Percentiles rank a stretch among this genome's conserved stretches.
These are phyloP conservation scores for Obba rivulosa DNA, from an alignment of 768 basidiomycete genomes.

Conservation along the genomic window DNA sequence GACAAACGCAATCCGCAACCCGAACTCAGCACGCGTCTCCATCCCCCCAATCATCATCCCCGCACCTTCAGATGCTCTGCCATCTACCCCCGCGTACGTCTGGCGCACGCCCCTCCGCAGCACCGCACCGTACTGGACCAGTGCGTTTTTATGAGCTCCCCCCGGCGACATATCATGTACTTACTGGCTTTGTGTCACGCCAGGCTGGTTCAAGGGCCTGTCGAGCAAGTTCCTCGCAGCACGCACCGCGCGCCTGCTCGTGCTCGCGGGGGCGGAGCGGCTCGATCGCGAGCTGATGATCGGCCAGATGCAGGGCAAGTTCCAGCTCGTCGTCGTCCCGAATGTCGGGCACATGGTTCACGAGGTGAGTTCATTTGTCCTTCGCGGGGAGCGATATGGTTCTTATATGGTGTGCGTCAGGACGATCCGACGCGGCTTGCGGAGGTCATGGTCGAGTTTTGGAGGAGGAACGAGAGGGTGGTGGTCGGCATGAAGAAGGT, in stretches of 20 bases:
- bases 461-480: constrained; percentile 80
- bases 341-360: constrained; percentile 93
- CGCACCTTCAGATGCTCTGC: constrained; percentile 28
- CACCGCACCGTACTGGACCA: constrained; percentile 87
- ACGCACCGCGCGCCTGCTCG: constrained; percentile 77
- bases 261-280: constrained; percentile 90
- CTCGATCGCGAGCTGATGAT: constrained; percentile 94
- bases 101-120: constrained; percentile 85
- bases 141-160: constrained; percentile 39
- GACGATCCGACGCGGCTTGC: constrained; percentile 83
- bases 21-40: constrained; percentile 80
- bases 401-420: constrained; percentile 32
- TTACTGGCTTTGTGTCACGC: background rate
- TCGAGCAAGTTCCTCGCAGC: constrained; percentile 74
- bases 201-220: constrained; percentile 89
- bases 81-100: constrained; percentile 38
- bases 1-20: constrained; percentile 79
- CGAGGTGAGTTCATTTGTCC: constrained; percentile 52
- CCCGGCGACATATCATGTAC: background rate
- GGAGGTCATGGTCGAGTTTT: constrained; percentile 81
- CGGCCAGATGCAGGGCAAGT: constrained; percentile 79
- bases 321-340: constrained; percentile 85
- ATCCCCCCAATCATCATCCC: constrained; percentile 73
- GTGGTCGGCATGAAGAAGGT: constrained; percentile 56
- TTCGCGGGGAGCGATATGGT: background rate